Percentiles rank a stretch among this genome's conserved stretches.
These are phyloP conservation scores for Fusarium robinianum DNA, from an alignment of 2,329 filamentous ascomycete genomes.

Conservation along the genomic window DNA sequence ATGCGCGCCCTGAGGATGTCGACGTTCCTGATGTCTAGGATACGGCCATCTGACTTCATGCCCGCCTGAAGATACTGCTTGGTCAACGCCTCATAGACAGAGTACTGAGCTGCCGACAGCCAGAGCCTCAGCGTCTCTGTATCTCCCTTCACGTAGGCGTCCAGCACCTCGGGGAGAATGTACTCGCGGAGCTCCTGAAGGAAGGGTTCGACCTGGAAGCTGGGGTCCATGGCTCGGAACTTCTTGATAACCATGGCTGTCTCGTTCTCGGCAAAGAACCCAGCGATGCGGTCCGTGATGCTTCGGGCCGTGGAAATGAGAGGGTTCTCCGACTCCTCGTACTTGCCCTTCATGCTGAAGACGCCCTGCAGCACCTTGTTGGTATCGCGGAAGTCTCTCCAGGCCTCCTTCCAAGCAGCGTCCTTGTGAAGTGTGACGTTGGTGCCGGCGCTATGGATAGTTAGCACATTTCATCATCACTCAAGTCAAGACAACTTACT, in stretches of 20 bases:
- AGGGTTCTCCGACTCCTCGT: constrained; percentile 97
- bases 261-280: constrained; percentile 98
- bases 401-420: constrained; percentile 96
- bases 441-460: constrained; percentile 74
- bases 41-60: constrained; percentile 91
- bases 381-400: constrained; percentile 90
- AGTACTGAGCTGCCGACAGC: constrained; percentile 95
- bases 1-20: constrained; percentile 83
- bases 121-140: constrained; percentile 88
- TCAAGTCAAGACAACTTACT: constrained; percentile 64
- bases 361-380: constrained; percentile 87
- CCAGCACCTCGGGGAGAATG: constrained; percentile 93
- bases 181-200: constrained; percentile 95
- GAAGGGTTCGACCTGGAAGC: constrained; percentile 94
- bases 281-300: constrained; percentile 89
- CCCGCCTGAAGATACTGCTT: constrained; percentile 95
- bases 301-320: constrained; percentile 89
- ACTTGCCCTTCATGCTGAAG: constrained; percentile 82
- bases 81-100: constrained; percentile 93
- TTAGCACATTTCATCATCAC: constrained; percentile 36
- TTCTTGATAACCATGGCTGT: constrained; percentile 98
- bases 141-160: constrained; percentile 97
- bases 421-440: constrained; percentile 97
- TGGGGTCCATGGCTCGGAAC: constrained; percentile 93
- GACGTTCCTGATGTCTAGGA: constrained; percentile 92